Evolutionary conservation across 192 early-diverging fungal species (phyloP).

Genomic region (Backusella australiensis): DNA sequence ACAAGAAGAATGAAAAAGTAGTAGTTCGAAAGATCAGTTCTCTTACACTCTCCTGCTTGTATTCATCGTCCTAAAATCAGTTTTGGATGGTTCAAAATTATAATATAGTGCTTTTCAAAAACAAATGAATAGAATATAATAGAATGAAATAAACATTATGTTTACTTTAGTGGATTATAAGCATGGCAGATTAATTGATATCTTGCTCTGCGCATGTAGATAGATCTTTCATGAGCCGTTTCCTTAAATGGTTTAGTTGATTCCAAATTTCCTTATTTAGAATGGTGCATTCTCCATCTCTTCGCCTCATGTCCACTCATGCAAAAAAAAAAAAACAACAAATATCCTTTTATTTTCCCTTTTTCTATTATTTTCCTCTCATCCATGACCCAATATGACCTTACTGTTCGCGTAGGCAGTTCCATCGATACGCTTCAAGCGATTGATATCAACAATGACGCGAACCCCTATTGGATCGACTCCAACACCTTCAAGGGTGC

Average conservation of each 20-base stretch:
- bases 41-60: too few species aligned
- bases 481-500: constrained; percentile 61
- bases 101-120: too few species aligned
- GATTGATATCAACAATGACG: constrained; percentile 63
- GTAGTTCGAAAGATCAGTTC: too few species aligned
- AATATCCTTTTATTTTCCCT: background rate
- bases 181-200: too few species aligned
- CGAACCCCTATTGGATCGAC: constrained; percentile 60
- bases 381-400: background rate
- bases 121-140: too few species aligned
- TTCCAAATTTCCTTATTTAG: background rate
- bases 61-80: too few species aligned
- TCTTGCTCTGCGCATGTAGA: too few species aligned
- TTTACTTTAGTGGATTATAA: too few species aligned
- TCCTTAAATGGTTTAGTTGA: background rate
- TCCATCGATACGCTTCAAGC: constrained; percentile 33
- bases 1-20: too few species aligned
- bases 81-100: too few species aligned
- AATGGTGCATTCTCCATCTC: background rate
- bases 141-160: too few species aligned
- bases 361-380: background rate
- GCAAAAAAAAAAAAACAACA: background rate
- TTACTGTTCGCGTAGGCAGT: constrained; percentile 39
- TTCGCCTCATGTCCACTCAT: background rate
- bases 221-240: background rate